Conservation (phyloP, 306 rosid species). For the Carpinus viminea region DNA sequence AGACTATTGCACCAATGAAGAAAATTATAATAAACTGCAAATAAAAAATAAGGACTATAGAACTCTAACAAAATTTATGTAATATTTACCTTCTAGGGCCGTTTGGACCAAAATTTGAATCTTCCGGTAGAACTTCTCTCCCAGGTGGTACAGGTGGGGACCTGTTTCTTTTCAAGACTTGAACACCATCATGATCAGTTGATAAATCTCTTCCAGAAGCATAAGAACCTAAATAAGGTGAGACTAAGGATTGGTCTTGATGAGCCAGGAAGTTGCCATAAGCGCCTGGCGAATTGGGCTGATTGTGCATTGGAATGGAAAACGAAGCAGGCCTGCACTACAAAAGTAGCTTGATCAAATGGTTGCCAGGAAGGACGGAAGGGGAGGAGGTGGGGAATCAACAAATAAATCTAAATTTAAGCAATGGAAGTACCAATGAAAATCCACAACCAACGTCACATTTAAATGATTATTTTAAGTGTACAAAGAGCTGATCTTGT, state of each 20-base stretch:
- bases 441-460: constrained; percentile 1
- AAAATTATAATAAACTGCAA: neutral
- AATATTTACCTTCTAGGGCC: constrained; percentile 46
- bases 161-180: constrained; percentile 54
- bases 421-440: constrained; percentile 13
- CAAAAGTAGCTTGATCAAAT: constrained; percentile 22
- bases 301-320: constrained; percentile 38
- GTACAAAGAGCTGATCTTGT: too few relatives aligned
- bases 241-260: constrained; percentile 38
- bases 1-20: neutral
- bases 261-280: constrained; percentile 27
- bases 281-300: constrained; percentile 22
- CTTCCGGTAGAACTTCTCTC: constrained; percentile 22
- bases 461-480: neutral
- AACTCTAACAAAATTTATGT: neutral
- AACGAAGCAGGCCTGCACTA: constrained; percentile 46
- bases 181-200: constrained; percentile 33
- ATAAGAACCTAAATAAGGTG: constrained; percentile 36
- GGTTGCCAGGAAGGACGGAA: neutral
- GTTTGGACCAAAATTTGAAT: constrained; percentile 30
- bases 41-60: neutral
- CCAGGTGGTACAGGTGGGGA: constrained; percentile 46
- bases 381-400: neutral
- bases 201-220: constrained; percentile 38
- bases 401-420: constrained; percentile 18